These are phyloP conservation scores for Wickerhamiella sorbophila DNA, from an alignment of 805 yeast genomes.

Conservation along the genomic window DNA sequence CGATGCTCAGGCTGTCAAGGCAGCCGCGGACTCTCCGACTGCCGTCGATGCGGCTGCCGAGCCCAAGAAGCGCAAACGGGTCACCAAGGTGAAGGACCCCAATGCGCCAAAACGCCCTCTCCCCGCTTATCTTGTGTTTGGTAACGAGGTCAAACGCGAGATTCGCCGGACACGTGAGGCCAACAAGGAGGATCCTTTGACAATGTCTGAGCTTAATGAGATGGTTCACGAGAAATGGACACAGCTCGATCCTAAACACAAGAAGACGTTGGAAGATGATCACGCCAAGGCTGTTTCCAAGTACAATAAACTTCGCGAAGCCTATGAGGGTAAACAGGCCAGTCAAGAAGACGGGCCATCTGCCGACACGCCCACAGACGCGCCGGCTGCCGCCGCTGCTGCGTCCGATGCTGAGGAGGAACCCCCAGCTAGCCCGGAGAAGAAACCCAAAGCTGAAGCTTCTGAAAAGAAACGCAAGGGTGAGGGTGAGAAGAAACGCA, in stretches of 20 bases:
- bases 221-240: slow-evolving; percentile 60
- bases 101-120: slow-evolving; percentile 92
- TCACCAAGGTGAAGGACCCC: slow-evolving; percentile 59
- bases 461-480: neutral
- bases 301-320: neutral
- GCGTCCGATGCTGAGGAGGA: neutral
- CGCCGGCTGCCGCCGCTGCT: neutral
- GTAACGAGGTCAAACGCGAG: slow-evolving; percentile 56
- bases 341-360: neutral
- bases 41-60: slow-evolving; percentile 12
- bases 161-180: slow-evolving; percentile 53
- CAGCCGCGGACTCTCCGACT: slow-evolving; percentile 1
- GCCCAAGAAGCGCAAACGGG: slow-evolving; percentile 18
- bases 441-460: neutral
- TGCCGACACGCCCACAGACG: neutral
- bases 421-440: neutral
- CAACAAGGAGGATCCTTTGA: slow-evolving; percentile 45
- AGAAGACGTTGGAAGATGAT: slow-evolving; percentile 32
- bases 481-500: neutral
- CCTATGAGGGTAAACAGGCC: slow-evolving; percentile 1
- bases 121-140: slow-evolving; percentile 71
- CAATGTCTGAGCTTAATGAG: slow-evolving; percentile 65
- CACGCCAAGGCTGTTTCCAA: slow-evolving; percentile 24
- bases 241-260: slow-evolving; percentile 47
- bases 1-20: neutral